Percentiles rank a stretch among this genome's conserved stretches.
These are phyloP conservation scores for Rhynchospora breviuscula DNA, from an alignment of 176 grass and related monocot species.

Conservation along the genomic window DNA sequence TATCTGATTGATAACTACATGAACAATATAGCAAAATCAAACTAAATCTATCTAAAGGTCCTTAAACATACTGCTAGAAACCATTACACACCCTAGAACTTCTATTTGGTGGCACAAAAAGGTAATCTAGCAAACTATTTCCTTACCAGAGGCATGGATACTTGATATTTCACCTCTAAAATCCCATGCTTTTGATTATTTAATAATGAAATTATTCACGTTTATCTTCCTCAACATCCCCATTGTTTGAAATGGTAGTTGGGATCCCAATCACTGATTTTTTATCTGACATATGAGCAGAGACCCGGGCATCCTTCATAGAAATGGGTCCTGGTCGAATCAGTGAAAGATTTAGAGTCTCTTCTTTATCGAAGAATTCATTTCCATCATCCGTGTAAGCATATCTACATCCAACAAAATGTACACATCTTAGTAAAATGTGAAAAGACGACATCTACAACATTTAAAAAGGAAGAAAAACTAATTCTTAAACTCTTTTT, in stretches of 20 bases:
- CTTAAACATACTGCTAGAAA: constrained; percentile 10
- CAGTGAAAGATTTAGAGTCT: constrained; percentile 53
- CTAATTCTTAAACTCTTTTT: constrained; percentile 7
- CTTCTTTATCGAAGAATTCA: constrained; percentile 76
- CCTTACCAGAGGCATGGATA: neutral
- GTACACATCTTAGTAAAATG: neutral
- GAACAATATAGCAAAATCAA: constrained; percentile 5
- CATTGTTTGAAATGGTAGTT: constrained; percentile 30
- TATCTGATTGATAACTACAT: constrained; percentile 3
- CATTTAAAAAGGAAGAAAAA: neutral
- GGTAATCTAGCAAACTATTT: constrained; percentile 20
- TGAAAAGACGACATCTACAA: neutral
- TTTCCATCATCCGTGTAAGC: constrained; percentile 51
- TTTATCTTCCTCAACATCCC: constrained; percentile 84
- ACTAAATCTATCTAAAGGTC: constrained; percentile 13
- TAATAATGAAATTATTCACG: constrained; percentile 40
- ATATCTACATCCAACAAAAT: neutral
- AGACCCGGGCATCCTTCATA: constrained; percentile 49
- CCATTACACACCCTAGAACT: neutral
- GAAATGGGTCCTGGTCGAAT: constrained; percentile 72
- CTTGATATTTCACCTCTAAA: constrained; percentile 10
- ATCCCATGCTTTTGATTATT: neutral
- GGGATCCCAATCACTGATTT: constrained; percentile 36
- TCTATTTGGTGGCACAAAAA: neutral
- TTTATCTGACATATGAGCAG: constrained; percentile 39